Conservation (phyloP, 768 basidiomycete genomes). For the Calocera viscosa region DNA sequence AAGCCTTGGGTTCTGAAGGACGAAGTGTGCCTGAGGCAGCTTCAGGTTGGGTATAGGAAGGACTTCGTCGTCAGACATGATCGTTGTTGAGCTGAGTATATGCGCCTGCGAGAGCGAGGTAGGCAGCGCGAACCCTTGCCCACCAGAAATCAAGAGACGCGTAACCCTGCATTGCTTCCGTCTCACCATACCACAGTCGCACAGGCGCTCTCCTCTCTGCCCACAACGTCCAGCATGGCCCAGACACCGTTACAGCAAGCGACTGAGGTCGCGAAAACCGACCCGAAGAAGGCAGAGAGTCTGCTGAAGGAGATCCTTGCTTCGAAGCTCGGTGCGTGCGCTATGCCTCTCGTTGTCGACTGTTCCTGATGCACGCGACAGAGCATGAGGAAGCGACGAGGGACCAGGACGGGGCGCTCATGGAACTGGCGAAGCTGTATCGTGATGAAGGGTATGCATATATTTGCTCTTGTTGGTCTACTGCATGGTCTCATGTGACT, state of each 20-base stretch:
- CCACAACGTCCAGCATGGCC: neutral
- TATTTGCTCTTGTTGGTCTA: neutral
- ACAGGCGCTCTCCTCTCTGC: neutral
- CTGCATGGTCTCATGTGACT: neutral
- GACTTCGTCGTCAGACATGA: slow-evolving; percentile 74
- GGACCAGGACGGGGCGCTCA: slow-evolving; percentile 73
- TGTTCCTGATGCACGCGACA: slow-evolving; percentile 23
- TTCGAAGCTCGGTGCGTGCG: slow-evolving; percentile 27
- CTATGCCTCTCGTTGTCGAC: neutral
- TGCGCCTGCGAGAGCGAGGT: neutral
- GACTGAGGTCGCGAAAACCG: slow-evolving; percentile 31
- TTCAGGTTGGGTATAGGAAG: slow-evolving; percentile 77
- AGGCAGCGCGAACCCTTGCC: neutral
- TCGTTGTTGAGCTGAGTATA: slow-evolving; percentile 6
- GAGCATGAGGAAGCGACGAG: slow-evolving; percentile 46
- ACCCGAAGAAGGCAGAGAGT: slow-evolving; percentile 52
- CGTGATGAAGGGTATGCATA: slow-evolving; percentile 57
- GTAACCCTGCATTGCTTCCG: slow-evolving; percentile 15
- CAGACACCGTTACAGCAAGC: slow-evolving; percentile 32
- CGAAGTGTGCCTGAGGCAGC: slow-evolving; percentile 68
- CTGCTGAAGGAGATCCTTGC: slow-evolving; percentile 62
- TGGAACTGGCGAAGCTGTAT: slow-evolving; percentile 77
- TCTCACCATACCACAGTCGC: neutral
- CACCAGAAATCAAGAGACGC: slow-evolving; percentile 7
- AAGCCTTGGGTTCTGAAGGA: slow-evolving; percentile 50